phyloP scores from a whole-genome alignment of 1,284 basidiomycete species.

The Ceratobasidium sp. region DNA sequence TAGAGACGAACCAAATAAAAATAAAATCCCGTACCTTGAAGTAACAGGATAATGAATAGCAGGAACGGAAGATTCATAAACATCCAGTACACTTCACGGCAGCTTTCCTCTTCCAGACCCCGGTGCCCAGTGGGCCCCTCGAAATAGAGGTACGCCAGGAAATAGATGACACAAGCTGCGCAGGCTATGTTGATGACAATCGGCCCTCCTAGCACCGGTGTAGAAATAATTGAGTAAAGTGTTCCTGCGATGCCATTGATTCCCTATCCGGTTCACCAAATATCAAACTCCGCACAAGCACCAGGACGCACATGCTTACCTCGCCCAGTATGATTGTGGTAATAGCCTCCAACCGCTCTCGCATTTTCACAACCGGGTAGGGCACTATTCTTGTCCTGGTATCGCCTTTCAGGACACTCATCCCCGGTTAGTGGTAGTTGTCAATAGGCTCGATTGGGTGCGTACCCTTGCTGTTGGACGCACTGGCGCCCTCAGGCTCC shows the following conservation, averaged over 20 bases:
- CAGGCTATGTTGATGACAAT: conserved; percentile 6
- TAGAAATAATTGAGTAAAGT: neutral
- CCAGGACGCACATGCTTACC: neutral
- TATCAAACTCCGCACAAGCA: too few relatives aligned
- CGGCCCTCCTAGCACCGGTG: conserved; percentile 3
- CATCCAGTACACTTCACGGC: conserved; percentile 1
- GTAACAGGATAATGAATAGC: neutral
- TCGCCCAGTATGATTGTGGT: conserved; percentile 23
- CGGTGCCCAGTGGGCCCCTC: neutral
- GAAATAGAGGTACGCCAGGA: conserved; percentile 30
- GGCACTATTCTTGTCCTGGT: conserved; percentile 7
- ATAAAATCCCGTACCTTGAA: conserved; percentile 10
- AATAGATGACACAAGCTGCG: conserved; percentile 14
- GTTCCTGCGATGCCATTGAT: conserved; percentile 20
- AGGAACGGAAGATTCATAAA: conserved; percentile 21
- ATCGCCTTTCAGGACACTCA: too few relatives aligned
- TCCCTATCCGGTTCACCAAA: neutral
- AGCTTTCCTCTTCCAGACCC: neutral
- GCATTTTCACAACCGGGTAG: neutral
- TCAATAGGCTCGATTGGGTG: too few relatives aligned
- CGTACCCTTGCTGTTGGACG: too few relatives aligned
- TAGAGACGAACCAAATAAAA: neutral
- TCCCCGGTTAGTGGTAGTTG: too few relatives aligned
- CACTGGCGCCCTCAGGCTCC: too few relatives aligned
- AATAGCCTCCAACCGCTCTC: conserved; percentile 6